Evolutionary conservation across 2,329 filamentous ascomycete genomes (phyloP).

Genomic region (Beauveria asiatica): DNA sequence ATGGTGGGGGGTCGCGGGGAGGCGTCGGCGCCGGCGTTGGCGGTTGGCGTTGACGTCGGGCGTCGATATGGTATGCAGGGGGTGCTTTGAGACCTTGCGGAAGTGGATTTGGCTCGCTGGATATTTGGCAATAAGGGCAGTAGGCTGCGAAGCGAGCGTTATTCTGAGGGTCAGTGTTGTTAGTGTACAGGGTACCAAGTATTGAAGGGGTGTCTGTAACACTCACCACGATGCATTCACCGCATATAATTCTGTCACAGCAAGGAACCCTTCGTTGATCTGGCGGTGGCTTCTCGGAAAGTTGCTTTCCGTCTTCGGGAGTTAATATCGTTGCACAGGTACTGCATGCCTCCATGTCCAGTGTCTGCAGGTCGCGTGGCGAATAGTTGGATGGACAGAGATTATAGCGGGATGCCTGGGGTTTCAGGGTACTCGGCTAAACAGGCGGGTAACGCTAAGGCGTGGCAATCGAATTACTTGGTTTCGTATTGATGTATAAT

Average conservation of each 20-base stretch:
- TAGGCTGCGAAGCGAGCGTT: conserved; percentile 60
- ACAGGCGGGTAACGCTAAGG: neutral
- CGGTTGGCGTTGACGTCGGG: neutral
- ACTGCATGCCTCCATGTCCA: conserved; percentile 48
- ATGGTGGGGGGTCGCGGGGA: neutral
- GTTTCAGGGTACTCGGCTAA: neutral
- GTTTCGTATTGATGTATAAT: neutral
- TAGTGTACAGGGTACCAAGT: neutral
- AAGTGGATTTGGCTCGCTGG: conserved; percentile 45
- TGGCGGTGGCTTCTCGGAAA: conserved; percentile 52
- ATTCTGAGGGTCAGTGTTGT: conserved; percentile 28
- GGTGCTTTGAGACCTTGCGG: conserved; percentile 59
- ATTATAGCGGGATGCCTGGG: too few species aligned
- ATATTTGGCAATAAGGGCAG: conserved; percentile 71
- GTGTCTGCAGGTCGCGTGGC: neutral
- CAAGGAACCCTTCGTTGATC: conserved; percentile 57
- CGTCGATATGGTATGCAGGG: conserved; percentile 46
- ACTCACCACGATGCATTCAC: conserved; percentile 56
- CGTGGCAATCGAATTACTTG: too few species aligned
- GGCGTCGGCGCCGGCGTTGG: neutral
- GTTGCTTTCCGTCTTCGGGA: conserved; percentile 34
- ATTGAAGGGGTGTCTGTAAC: neutral
- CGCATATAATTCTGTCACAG: conserved; percentile 64
- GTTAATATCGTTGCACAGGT: conserved; percentile 59
- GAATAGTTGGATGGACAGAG: neutral